These are phyloP conservation scores for Vitis vinifera DNA, from an alignment of 164 flowering plant species.

Conservation along the genomic window DNA sequence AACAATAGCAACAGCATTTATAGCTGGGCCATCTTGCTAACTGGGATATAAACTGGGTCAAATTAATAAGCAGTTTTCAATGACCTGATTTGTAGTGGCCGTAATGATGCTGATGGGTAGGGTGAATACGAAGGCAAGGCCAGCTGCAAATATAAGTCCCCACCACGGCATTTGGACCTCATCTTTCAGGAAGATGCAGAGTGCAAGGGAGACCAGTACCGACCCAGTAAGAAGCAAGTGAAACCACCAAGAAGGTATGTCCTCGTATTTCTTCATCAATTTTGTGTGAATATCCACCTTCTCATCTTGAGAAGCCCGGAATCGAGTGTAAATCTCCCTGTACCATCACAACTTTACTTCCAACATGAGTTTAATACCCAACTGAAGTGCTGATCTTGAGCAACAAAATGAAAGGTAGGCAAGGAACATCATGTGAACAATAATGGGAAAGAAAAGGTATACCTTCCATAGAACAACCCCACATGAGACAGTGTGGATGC, in stretches of 20 bases:
- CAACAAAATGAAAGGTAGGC: no score
- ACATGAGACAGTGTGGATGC: constrained; percentile 62
- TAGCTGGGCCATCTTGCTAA: constrained; percentile 8
- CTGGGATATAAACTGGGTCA: not conserved
- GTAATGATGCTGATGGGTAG: constrained; percentile 19
- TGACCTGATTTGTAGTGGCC: constrained; percentile 21
- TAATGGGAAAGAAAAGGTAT: not conserved
- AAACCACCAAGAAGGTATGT: constrained; percentile 56
- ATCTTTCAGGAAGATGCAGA: constrained; percentile 17
- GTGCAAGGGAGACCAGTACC: constrained; percentile 5
- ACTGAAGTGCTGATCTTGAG: no score
- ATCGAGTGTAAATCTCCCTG: constrained; percentile 50
- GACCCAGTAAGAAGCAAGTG: constrained; percentile 14
- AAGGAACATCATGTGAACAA: no score
- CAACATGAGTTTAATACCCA: no score
- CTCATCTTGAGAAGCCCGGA: constrained; percentile 27
- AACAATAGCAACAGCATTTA: no score
- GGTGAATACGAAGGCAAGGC: constrained; percentile 10
- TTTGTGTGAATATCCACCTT: constrained; percentile 47
- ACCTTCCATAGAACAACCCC: constrained; percentile 61
- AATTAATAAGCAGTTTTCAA: not conserved
- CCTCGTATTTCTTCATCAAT: constrained; percentile 44
- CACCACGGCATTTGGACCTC: constrained; percentile 18
- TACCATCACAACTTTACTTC: not conserved
- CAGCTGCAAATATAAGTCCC: constrained; percentile 14